Evolutionary conservation across 192 early-diverging fungal species (phyloP).

Genomic region (Lunasporangiospora selenospora): DNA sequence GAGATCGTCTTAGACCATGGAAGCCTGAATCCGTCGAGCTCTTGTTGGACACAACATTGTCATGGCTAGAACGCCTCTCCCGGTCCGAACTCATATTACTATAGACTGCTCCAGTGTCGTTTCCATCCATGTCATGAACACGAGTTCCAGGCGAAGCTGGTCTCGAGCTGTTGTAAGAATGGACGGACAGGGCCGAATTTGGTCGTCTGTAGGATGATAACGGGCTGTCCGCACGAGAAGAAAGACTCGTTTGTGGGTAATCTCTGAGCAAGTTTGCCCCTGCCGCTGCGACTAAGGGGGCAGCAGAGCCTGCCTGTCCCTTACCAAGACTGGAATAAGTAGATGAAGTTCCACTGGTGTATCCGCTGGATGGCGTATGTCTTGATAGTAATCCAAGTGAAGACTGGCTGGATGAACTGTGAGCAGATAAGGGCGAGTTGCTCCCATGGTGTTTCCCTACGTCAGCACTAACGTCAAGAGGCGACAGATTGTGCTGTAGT

Average conservation of each 20-base stretch:
- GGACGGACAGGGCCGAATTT: conserved; percentile 34
- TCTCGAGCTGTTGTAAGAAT: conserved; percentile 35
- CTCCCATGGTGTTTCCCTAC: no score
- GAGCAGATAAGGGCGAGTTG: conserved; percentile 25
- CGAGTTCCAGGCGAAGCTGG: conserved; percentile 15
- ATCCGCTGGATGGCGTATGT: conserved; percentile 16
- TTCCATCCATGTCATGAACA: no score
- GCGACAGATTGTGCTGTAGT: conserved; percentile 14
- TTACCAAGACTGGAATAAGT: conserved; percentile 35
- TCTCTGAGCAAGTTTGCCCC: neutral
- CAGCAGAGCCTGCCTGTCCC: conserved; percentile 3
- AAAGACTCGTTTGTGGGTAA: no score
- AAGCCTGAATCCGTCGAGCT: conserved; percentile 11
- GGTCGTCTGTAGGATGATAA: conserved; percentile 19
- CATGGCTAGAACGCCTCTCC: no score
- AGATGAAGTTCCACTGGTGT: conserved; percentile 39
- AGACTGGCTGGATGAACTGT: conserved; percentile 28
- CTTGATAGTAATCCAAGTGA: conserved; percentile 19
- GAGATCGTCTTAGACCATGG: conserved; percentile 7
- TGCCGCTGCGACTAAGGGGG: neutral
- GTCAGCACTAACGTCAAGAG: conserved; percentile 5
- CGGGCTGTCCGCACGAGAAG: conserved; percentile 7
- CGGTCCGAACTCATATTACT: no score
- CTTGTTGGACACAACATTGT: no score
- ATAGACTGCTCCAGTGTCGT: no score